Percentiles rank a stretch among this genome's conserved stretches.
phyloP scores from a whole-genome alignment of 345 rosid genomes.

The Punica granatum region DNA sequence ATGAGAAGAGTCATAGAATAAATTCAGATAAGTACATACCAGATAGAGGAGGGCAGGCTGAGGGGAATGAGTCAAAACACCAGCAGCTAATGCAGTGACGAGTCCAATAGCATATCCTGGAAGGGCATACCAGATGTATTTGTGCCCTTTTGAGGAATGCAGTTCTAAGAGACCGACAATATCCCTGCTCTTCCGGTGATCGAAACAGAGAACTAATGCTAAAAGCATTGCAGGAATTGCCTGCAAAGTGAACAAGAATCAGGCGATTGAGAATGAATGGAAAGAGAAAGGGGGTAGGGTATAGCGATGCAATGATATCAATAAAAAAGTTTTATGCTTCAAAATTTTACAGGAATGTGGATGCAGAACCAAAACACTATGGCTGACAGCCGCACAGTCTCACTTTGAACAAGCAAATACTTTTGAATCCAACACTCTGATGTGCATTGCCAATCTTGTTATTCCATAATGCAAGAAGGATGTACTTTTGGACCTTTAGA shows the following conservation, averaged over 20 bases:
- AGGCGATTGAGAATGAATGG: background rate
- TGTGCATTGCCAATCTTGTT: background rate
- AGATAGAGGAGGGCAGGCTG: conserved; percentile 95
- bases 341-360: background rate
- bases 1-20: background rate
- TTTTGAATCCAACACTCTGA: background rate
- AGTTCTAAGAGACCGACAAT: conserved; percentile 56
- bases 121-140: conserved; percentile 86
- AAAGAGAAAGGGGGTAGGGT: background rate
- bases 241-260: conserved; percentile 30
- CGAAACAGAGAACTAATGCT: conserved; percentile 81
- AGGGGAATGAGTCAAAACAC: conserved; percentile 71
- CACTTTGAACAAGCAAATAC: background rate
- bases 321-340: background rate
- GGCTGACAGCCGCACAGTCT: background rate
- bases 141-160: conserved; percentile 66
- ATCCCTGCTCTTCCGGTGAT: conserved; percentile 77
- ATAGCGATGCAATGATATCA: background rate
- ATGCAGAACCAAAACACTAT: background rate
- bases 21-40: conserved; percentile 31
- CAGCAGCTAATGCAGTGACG: conserved; percentile 71
- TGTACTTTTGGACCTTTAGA: background rate
- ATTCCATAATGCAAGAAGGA: background rate
- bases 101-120: conserved; percentile 87
- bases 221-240: conserved; percentile 96